Conservation (phyloP, 176 grass and related monocot genomes). For the Triticum urartu region DNA sequence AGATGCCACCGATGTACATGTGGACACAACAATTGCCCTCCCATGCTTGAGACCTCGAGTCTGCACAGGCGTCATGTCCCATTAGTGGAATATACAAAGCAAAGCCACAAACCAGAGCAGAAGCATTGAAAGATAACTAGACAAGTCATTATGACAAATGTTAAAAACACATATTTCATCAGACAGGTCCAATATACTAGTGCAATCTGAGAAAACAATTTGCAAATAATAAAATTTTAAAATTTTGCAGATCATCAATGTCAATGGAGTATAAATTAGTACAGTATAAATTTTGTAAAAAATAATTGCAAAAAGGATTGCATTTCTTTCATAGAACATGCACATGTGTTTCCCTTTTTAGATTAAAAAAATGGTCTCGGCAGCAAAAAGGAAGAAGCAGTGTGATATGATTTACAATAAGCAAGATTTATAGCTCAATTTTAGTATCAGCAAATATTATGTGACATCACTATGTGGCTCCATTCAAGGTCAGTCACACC, state of each 20-base stretch:
- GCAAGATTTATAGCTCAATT: neutral
- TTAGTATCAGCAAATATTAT: neutral
- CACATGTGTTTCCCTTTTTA: neutral
- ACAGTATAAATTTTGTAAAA: neutral
- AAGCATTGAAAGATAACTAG: neutral
- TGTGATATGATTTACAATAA: neutral
- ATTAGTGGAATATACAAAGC: conserved; percentile 21
- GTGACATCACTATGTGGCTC: neutral
- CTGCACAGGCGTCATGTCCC: conserved; percentile 30
- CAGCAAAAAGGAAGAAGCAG: neutral
- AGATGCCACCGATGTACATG: conserved; percentile 88
- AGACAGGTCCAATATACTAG: neutral
- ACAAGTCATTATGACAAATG: neutral
- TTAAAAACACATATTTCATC: no score
- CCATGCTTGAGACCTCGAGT: conserved; percentile 97
- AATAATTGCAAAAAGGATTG: neutral
- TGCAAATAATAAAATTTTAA: neutral
- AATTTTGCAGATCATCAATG: conserved; percentile 1
- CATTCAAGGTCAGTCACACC: conserved; percentile 12
- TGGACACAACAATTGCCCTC: conserved; percentile 98
- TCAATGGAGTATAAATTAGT: neutral
- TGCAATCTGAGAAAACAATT: conserved; percentile 4
- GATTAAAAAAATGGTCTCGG: neutral
- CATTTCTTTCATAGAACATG: no score
- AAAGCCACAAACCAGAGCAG: neutral